Percentiles rank a stretch among this genome's conserved stretches.
Conservation (phyloP, 805 yeast genomes). For the Suhomyces kilbournensis region DNA sequence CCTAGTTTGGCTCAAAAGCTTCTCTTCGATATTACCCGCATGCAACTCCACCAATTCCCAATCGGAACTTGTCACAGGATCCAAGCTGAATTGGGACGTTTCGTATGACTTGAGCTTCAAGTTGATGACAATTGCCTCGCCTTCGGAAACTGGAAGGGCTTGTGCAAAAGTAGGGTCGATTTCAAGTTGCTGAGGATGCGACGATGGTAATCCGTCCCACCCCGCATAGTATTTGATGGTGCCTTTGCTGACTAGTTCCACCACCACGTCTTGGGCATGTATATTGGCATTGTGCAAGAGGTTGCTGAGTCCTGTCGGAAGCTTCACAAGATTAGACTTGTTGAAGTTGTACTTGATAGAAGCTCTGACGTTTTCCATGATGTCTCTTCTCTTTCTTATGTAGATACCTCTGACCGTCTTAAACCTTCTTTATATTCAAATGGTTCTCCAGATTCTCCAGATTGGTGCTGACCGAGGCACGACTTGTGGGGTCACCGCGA, state of each 20-base stretch:
- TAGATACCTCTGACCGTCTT: not conserved
- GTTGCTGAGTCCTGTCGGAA: constrained; percentile 49
- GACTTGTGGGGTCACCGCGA: not conserved
- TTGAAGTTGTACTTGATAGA: constrained; percentile 27
- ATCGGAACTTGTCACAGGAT: constrained; percentile 73
- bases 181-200: constrained; percentile 41
- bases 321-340: constrained; percentile 51
- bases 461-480: not conserved
- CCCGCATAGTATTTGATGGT: constrained; percentile 46
- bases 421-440: not conserved
- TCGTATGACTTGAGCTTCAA: constrained; percentile 49
- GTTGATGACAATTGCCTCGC: constrained; percentile 35
- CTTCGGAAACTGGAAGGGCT: constrained; percentile 45
- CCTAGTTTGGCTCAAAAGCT: constrained; percentile 74
- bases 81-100: constrained; percentile 65
- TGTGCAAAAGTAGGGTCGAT: constrained; percentile 68
- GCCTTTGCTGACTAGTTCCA: constrained; percentile 39
- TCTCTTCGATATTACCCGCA: constrained; percentile 71
- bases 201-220: constrained; percentile 60
- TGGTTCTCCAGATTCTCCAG: constrained; percentile 4
- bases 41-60: constrained; percentile 90
- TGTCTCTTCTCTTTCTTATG: not conserved
- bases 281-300: constrained; percentile 50
- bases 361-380: constrained; percentile 38
- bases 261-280: constrained; percentile 55